A percentile compares a stretch with the other conserved stretches of the same genome.
Evolutionary conservation across 108 stramenopile genomes (phyloP).

Genomic region (Licmophora abbreviata): DNA sequence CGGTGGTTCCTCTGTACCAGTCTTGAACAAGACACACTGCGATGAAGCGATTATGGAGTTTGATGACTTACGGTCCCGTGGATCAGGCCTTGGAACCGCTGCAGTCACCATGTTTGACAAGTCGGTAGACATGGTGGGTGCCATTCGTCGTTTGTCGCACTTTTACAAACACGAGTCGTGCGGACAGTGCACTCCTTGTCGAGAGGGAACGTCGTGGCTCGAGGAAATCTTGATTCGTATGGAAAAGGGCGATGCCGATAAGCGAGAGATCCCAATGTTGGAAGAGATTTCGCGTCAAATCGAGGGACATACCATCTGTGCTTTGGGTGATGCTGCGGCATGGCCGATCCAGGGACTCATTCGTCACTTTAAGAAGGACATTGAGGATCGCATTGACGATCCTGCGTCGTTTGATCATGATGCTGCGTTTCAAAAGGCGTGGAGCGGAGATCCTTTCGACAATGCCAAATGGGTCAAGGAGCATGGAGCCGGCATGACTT

Average conservation of each 20-base stretch:
- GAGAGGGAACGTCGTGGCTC: constrained; percentile 93
- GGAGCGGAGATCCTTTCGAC: constrained; percentile 89
- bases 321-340: constrained; percentile 99
- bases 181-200: constrained; percentile 99
- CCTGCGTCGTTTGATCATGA: constrained; percentile 81
- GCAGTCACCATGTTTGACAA: constrained; percentile 99
- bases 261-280: constrained; percentile 99
- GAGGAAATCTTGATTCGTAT: constrained; percentile 90
- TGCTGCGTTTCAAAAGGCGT: constrained; percentile 93
- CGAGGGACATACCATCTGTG: constrained; percentile 99
- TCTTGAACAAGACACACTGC: constrained; percentile 91
- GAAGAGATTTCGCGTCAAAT: constrained; percentile 99
- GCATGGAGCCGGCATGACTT: constrained; percentile 81
- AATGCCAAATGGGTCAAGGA: constrained; percentile 86
- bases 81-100: constrained; percentile 97
- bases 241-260: constrained; percentile 98
- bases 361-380: constrained; percentile 95
- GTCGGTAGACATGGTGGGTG: constrained; percentile 97
- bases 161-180: constrained; percentile 99
- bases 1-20: constrained; percentile 98
- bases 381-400: constrained; percentile 95
- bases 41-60: constrained; percentile 99
- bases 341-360: constrained; percentile 99
- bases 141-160: constrained; percentile 98
- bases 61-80: constrained; percentile 91